Evolutionary conservation across 2,329 filamentous ascomycete species (phyloP), one percentile per base, ranked within the genome.

Genomic region (Alternaria brassicicola): DNA sequence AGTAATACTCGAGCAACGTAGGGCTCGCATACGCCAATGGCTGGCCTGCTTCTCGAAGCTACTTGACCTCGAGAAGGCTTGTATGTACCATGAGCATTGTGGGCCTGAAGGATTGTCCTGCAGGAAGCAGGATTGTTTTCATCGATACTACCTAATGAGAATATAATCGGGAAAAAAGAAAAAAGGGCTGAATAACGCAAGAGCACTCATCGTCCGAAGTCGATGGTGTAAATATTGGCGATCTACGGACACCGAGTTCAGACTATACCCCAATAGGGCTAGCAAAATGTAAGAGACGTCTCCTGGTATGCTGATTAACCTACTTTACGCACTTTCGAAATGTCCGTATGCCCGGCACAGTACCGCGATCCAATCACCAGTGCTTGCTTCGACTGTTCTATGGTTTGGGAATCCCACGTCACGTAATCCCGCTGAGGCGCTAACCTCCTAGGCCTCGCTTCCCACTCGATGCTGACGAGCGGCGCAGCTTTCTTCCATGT

Each of bases 11-110:
- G 1, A 15, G 28, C 12, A 1, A n/a, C 17, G 13, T 17, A 9
- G 13, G 19, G 28, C 28, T 10, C 7, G 2, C 28, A 21, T 19
- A 21, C 9, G 10, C 17, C 0, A 17, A n/a, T 31, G 17, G 19
- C 1, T 7, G 3, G 3, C 19, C 17, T 33, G 13, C 7, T 30
- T 30, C 28, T 23, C 0, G 1, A 2, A 23, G 1, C 17, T 0
- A 21, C 21, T 6, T n/a, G 8, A 15, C 4, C 9, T 38, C 17
- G 10, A 21, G 17, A 12, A 38, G 9, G 13, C 36, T 12, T 38
- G 17, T 5, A 38, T 12, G 36, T 6, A 21, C 17, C 10, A 38
- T 13, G 10, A 38, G 17, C 36, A 38, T 19, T 17, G 17, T 38
- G 17, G 17, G 17, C n/a, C 9, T 38, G 17, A 6, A 38, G 17